Percentiles rank a stretch among this genome's conserved stretches.
Evolutionary conservation across 306 rosid genomes (phyloP).

Genomic region (Lotus japonicus): DNA sequence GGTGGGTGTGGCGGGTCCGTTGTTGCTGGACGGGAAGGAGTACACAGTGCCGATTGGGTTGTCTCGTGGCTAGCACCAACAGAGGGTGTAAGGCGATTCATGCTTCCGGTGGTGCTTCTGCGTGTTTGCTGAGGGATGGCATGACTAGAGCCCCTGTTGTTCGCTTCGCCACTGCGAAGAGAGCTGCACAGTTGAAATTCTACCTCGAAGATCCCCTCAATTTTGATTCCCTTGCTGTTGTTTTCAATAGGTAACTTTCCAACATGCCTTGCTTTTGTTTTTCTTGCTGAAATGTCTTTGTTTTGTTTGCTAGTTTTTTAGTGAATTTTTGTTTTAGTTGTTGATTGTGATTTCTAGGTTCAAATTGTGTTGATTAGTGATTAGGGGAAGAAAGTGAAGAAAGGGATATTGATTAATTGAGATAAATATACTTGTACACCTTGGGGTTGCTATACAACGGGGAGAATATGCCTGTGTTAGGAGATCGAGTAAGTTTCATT

Average conservation of each 20-base stretch:
- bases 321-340: no score
- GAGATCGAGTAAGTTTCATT: no score
- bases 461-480: no score
- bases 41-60: constrained; percentile 78
- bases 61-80: constrained; percentile 85
- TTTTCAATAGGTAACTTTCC: constrained; percentile 54
- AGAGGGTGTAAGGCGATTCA: constrained; percentile 83
- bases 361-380: no score
- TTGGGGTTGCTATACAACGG: no score
- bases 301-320: not conserved
- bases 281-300: not conserved
- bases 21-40: constrained; percentile 60
- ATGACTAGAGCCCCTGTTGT: constrained; percentile 94
- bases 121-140: constrained; percentile 57
- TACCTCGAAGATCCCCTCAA: constrained; percentile 64
- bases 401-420: no score
- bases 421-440: no score
- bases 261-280: no score
- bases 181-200: constrained; percentile 77
- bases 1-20: constrained; percentile 85
- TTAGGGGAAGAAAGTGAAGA: no score
- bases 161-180: constrained; percentile 52
- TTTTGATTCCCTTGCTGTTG: constrained; percentile 43
- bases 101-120: constrained; percentile 63
- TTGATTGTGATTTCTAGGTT: no score